phyloP scores from a whole-genome alignment of 257 asterid species.

The Rauvolfia tetraphylla region DNA sequence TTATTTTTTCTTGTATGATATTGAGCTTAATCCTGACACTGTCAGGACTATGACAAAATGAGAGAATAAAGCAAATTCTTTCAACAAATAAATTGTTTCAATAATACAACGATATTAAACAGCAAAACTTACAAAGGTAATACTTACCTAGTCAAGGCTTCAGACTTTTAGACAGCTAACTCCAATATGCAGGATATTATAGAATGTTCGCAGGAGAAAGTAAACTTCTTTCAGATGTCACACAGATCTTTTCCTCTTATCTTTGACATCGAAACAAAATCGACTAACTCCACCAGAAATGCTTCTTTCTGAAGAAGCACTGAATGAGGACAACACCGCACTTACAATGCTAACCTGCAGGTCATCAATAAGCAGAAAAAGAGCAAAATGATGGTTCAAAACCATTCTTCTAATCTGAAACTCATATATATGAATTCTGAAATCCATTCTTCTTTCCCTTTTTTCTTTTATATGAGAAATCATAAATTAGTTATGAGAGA shows the following conservation, averaged over 20 bases:
- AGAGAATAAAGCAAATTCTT: no score
- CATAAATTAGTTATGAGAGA: no score
- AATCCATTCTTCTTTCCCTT: no score
- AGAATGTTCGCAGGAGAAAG: slow-evolving; percentile 82
- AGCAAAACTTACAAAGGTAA: slow-evolving; percentile 69
- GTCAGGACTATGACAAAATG: no score
- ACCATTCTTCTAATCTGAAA: no score
- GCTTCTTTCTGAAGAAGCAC: slow-evolving; percentile 96
- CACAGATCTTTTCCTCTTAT: slow-evolving; percentile 54
- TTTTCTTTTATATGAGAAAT: no score
- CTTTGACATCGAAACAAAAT: slow-evolving; percentile 76
- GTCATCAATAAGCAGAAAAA: neutral
- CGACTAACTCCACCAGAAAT: slow-evolving; percentile 79
- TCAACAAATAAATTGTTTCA: neutral
- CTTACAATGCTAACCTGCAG: slow-evolving; percentile 88
- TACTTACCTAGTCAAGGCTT: slow-evolving; percentile 92
- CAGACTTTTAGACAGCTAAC: slow-evolving; percentile 66
- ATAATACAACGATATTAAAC: neutral
- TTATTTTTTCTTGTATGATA: no score
- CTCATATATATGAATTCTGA: no score
- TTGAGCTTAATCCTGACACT: no score
- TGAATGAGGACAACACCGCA: slow-evolving; percentile 74
- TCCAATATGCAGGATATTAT: slow-evolving; percentile 68
- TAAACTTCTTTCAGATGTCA: slow-evolving; percentile 94
- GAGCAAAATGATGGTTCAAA: no score